Base-by-base conservation (phyloP, 139 green algal genomes). In the Ostreobium quekettii region DNA sequence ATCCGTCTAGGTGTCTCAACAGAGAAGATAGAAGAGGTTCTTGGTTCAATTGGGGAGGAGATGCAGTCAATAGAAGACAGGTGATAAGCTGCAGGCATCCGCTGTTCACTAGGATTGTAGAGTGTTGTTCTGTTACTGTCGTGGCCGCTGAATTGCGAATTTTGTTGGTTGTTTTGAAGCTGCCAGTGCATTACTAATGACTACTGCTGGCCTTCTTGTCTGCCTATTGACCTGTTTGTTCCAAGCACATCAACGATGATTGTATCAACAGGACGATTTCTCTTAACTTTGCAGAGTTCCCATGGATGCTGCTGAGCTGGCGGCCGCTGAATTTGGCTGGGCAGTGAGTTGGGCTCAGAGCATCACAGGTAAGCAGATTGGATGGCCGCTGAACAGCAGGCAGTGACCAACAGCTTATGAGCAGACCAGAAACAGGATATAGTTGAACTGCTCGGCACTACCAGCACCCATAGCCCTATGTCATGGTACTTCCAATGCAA, bases 281-380 rank as follows among this genome's bases (percentile, higher is more conserved):
- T 56, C 7, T 35, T 6, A 47, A 19, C 24, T 28, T 8, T 68
- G 6, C 42, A 68, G 61, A 53, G 7, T 68, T 22, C 53, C 61
- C 4, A 56, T 68, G 11, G 61, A 68, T 68, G 61, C 61, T 31
- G 61, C 61, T 56, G 61, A 68, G 22, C 26, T 68, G 26, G 61
- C 61, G 8, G 61, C 36, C 19, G 35, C 6, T 24, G 61, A 68
- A 56, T 68, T 68, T 53, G 61, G 19, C 19, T 26, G 19, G 19
- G 11, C 42, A 26, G 42, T 53, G 11, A 53, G 11, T 19, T 53
- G 42, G 42, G 42, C 42, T 26, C 42, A 19, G 42, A 53, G 15
- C 42, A 53, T n/a, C n/a, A n/a, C n/a, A n/a, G n/a, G n/a, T n/a
- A n/a, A n/a, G n/a, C n/a, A n/a, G n/a, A n/a, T n/a, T n/a, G n/a